phyloP scores from a whole-genome alignment of 176 grass and related monocot genomes.

The Pharus latifolius region DNA sequence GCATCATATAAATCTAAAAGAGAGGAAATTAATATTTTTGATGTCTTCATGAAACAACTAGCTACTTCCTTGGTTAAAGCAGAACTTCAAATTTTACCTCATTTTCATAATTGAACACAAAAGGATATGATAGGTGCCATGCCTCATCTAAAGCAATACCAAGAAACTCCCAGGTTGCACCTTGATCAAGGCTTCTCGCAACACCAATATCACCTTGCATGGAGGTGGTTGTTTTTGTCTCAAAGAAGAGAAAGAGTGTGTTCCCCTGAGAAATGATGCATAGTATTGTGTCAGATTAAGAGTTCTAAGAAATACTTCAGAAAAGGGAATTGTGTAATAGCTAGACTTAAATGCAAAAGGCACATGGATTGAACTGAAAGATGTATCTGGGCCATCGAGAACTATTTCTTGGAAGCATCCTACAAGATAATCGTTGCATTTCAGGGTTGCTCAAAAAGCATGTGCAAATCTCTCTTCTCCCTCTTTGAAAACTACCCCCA shows the following conservation, averaged over 20 bases:
- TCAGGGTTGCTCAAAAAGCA: neutral
- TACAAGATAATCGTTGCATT: neutral
- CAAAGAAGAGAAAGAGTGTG: slow-evolving; percentile 80
- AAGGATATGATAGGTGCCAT: slow-evolving; percentile 98
- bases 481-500: neutral
- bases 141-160: slow-evolving; percentile 85
- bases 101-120: slow-evolving; percentile 88
- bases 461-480: neutral
- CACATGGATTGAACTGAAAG: neutral
- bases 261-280: slow-evolving; percentile 46
- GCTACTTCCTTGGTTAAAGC: neutral
- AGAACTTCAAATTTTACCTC: slow-evolving; percentile 41
- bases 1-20: slow-evolving; percentile 96
- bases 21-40: neutral
- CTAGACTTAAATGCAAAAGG: neutral
- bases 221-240: slow-evolving; percentile 63
- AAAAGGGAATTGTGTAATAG: neutral
- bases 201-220: slow-evolving; percentile 93
- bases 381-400: neutral
- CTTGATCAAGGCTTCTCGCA: slow-evolving; percentile 81
- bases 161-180: slow-evolving; percentile 92
- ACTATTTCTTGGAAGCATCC: neutral
- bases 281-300: slow-evolving; percentile 7
- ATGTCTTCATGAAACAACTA: neutral
- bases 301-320: neutral